These are phyloP conservation scores for Camellia sinensis DNA, from an alignment of 148 eudicot genomes.

Conservation along the genomic window DNA sequence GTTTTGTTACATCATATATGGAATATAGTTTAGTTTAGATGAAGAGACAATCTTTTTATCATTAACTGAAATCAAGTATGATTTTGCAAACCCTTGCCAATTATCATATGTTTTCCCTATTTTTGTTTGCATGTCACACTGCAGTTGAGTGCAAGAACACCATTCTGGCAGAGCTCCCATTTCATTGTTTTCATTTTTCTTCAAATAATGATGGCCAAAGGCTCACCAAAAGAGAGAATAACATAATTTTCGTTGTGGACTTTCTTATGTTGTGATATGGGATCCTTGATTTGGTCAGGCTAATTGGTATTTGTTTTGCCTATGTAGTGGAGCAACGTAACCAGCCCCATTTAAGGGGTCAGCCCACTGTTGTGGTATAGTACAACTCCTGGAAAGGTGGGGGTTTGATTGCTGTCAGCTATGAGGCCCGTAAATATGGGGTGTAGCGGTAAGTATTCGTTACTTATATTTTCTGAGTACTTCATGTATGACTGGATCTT, in stretches of 20 bases:
- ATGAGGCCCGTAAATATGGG: constrained; percentile 86
- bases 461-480: not conserved
- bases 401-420: constrained; percentile 86
- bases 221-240: not conserved
- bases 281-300: not conserved
- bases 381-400: constrained; percentile 99
- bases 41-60: no score
- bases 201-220: not conserved
- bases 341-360: constrained; percentile 70
- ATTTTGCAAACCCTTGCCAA: no score
- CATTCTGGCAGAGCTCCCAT: not conserved
- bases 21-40: no score
- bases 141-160: no score
- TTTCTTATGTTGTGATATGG: not conserved
- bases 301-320: constrained; percentile 11
- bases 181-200: no score
- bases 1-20: no score
- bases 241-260: not conserved
- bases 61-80: no score
- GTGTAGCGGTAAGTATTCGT: constrained; percentile 66
- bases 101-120: no score
- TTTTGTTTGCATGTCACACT: not conserved
- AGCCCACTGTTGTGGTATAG: constrained; percentile 90
- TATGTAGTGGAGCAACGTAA: constrained; percentile 82
- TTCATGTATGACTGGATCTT: constrained; percentile 9